Evolutionary conservation across 257 asterid genomes (phyloP), one percentile per base, ranked within the genome.

Genomic region (Rubia yunnanensis): DNA sequence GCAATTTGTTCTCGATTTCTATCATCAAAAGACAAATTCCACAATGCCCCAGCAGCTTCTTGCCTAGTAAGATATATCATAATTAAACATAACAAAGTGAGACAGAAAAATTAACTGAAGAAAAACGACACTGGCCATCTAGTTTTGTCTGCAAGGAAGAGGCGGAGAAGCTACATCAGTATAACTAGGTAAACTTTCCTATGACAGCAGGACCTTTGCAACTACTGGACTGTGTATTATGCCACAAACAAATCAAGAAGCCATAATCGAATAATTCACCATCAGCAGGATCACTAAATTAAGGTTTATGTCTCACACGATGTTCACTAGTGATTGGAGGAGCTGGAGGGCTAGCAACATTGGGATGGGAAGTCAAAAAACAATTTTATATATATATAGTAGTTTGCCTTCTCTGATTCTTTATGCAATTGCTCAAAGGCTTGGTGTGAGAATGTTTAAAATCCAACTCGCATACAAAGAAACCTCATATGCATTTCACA

Each of bases 21-120:
- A 70, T 94, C 97, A 36, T 90, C 96, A 68, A 87, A 89, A 62
- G 96, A 92, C 70, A 92, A 76, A 77, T 87, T 86, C 97, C 95
- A 87, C 72, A 89, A 80, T 60, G 97, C 99, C 73, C 92, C 94
- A 60, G 95, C 99, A 69, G 96, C 96, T 82, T 94, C 97, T 88
- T 90, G 94, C 95, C 99, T 92, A 67, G 35, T 27, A 67, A 59
- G 10, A 66, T 44, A 14, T 44, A 44, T 44, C 39, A 64, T 41
- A 63, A 48, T n/a, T 32, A 31, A 31, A 38, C 28, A 65, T 24
- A 20, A 52, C 50, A 38, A 53, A 38, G 18, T 17, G 30, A 68
- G 52, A 46, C 5, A 18, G 1, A 17, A n/a, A n/a, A 50, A 57
- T 60, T 22, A 52, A 11, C 10, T 26, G 26, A 60, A 18, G 62